Percentiles rank a stretch among this genome's conserved stretches.
Conservation (phyloP, 331 rosid genomes). For the Saraca asoca region DNA sequence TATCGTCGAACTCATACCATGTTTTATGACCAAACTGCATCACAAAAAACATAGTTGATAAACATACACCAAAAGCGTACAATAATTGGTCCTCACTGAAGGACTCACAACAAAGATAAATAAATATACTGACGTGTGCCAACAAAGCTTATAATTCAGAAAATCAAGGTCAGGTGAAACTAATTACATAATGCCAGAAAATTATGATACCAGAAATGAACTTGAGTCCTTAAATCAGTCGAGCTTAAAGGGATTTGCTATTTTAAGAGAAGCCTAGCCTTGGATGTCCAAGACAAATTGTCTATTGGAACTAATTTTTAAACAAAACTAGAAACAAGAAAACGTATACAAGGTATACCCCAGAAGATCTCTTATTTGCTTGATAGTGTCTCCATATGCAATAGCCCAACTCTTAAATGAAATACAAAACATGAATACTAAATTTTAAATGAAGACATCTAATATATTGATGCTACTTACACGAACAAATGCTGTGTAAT, state of each 20-base stretch:
- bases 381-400: constrained; percentile 4
- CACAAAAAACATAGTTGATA: constrained; percentile 6
- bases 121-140: background rate
- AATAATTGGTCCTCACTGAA: too few species aligned
- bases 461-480: constrained; percentile 48
- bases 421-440: background rate
- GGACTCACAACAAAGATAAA: too few species aligned
- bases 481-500: constrained; percentile 75
- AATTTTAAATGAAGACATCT: constrained; percentile 3
- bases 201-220: too few species aligned
- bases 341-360: background rate
- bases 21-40: constrained; percentile 57
- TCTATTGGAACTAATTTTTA: constrained; percentile 13
- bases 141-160: background rate
- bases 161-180: background rate
- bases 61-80: too few species aligned
- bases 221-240: too few species aligned
- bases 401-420: constrained; percentile 4
- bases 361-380: constrained; percentile 11
- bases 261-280: constrained; percentile 19
- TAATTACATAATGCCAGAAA: too few species aligned
- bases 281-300: background rate
- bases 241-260: background rate
- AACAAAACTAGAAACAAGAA: constrained; percentile 1
- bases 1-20: constrained; percentile 88